phyloP scores from a whole-genome alignment of 2,329 filamentous ascomycete species.

The Polytolypa hystricis region DNA sequence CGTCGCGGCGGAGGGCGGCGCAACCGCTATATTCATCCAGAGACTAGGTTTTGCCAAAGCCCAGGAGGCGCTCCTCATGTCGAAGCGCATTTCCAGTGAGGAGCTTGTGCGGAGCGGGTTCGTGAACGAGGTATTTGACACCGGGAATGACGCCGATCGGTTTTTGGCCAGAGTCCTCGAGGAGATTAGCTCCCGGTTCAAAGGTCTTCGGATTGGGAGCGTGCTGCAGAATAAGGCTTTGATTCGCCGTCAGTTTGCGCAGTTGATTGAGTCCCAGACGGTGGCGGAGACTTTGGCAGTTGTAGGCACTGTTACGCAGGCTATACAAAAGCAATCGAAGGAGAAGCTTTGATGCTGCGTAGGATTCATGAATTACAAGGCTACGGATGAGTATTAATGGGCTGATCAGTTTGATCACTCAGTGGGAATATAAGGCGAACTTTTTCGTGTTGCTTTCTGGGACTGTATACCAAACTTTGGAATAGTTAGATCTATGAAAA shows the following conservation, averaged over 20 bases:
- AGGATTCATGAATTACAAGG: no score
- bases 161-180: conserved; percentile 62
- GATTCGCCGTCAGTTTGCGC: conserved; percentile 51
- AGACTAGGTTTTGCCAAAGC: conserved; percentile 70
- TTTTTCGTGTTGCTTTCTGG: no score
- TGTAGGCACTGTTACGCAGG: no score
- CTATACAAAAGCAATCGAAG: no score
- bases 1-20: conserved; percentile 78
- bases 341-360: no score
- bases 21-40: conserved; percentile 65
- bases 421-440: no score
- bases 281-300: no score
- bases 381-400: no score
- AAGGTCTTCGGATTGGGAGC: conserved; percentile 68
- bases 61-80: conserved; percentile 90
- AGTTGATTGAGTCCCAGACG: no score
- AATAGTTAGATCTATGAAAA: no score
- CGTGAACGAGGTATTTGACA: conserved; percentile 69
- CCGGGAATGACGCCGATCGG: conserved; percentile 49
- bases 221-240: conserved; percentile 75
- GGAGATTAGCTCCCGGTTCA: conserved; percentile 72
- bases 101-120: conserved; percentile 70
- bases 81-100: conserved; percentile 59
- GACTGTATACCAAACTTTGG: no score
- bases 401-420: no score